Base-by-base conservation (phyloP, 306 rosid genomes). In the Vigna mungo region DNA sequence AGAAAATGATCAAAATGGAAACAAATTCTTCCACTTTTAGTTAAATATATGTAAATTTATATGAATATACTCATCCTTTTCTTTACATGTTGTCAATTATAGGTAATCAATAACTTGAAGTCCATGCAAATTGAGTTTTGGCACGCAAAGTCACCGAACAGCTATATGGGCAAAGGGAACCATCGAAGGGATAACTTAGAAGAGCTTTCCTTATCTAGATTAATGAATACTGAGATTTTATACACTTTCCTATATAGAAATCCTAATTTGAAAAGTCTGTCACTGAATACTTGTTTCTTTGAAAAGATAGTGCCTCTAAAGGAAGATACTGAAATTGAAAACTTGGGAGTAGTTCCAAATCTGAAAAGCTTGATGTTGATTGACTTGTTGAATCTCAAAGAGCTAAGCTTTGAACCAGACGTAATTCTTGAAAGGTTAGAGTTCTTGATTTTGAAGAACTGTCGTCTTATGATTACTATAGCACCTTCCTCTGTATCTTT, bases 161-260 rank as follows among this genome's bases (percentile, higher is more conserved):
- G 5, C 1, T 70, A 32, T 11, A 70, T 32, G 13, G 48, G 39
- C 1, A 36, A 36, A 36, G 6, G 47, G 12, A 4, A 46, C n/a
- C 62, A 46, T 6, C 62, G 17, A 68, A 69, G 16, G 63, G 7
- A 47, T 27, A 18, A 17, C 2, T 34, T 78, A 20, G 47, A 59
- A 69, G 53, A 30, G 53, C 20, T 78, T 78, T 18, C 9, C 0
- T 69, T 78, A 36, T 46, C 20, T 2, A 3, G 44, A 58, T 4
- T 12, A 14, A 0, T 1, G 23, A 13, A 37, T 13, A 58, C 59
- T 44, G 11, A 69, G 7, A 18, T 59, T 59, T 20, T 71, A 30
- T 60, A 60, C 61, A 61, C 37, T 53, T 78, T 78, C 68, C 82
- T 79, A 12, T 47, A 61, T 11, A 60, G 23, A 32, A 71, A 60